A percentile compares a stretch with the other conserved stretches of the same genome.
Evolutionary conservation across 352 stramenopile species (phyloP).

Genomic region (Aphanomyces stellatus): DNA sequence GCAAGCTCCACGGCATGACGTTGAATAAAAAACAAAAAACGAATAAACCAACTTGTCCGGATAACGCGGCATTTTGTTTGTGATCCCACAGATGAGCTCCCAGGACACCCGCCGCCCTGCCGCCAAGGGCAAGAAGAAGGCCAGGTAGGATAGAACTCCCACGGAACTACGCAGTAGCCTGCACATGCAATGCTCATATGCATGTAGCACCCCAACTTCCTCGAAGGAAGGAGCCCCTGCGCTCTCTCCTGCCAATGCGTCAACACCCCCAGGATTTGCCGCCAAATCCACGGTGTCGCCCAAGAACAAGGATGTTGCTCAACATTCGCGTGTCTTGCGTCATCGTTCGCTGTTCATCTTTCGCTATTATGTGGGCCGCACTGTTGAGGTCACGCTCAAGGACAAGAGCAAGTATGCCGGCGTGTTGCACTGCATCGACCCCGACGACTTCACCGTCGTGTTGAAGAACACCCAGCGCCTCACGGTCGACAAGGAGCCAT

Average conservation of each 20-base stretch:
- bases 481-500: constrained; percentile 32
- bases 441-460: constrained; percentile 74
- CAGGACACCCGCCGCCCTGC: neutral
- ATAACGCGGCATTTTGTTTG: constrained; percentile 7
- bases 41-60: neutral
- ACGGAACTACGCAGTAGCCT: too few relatives aligned
- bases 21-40: constrained; percentile 4
- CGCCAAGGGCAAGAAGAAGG: constrained; percentile 18
- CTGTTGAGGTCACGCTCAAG: constrained; percentile 56
- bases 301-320: neutral
- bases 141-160: neutral
- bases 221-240: neutral
- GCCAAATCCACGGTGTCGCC: neutral
- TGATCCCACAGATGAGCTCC: constrained; percentile 1
- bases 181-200: too few relatives aligned
- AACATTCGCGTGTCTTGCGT: constrained; percentile 52
- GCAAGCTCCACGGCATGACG: neutral
- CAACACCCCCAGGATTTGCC: constrained; percentile 10
- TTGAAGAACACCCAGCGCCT: constrained; percentile 62
- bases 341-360: constrained; percentile 76
- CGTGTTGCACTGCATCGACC: constrained; percentile 73
- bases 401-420: constrained; percentile 55
- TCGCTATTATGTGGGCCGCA: constrained; percentile 70
- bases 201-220: constrained; percentile 4
- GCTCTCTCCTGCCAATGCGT: neutral